These are phyloP conservation scores for Syncephalastrum contaminatum DNA, from an alignment of 371 early-diverging fungal genomes.

Conservation along the genomic window DNA sequence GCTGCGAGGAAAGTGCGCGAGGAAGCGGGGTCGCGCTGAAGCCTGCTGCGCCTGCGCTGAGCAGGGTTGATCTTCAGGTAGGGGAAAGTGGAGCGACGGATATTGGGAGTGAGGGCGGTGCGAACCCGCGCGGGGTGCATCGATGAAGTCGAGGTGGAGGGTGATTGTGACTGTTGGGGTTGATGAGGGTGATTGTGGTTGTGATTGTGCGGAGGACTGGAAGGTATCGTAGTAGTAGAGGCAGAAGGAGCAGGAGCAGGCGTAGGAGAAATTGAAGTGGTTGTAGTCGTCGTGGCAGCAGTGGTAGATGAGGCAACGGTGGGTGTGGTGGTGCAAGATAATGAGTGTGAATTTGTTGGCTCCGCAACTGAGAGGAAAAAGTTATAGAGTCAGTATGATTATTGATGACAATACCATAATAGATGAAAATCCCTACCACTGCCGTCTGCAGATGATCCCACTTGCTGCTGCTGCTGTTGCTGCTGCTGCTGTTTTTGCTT, in stretches of 20 bases:
- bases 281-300: background rate
- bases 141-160: slow-evolving; percentile 2
- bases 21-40: slow-evolving; percentile 15
- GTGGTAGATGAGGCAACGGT: slow-evolving; percentile 3
- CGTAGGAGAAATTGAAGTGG: no score
- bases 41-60: slow-evolving; percentile 34
- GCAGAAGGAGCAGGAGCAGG: background rate
- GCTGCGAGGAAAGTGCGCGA: background rate
- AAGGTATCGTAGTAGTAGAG: background rate
- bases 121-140: no score
- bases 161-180: background rate
- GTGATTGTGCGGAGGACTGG: slow-evolving; percentile 2
- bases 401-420: no score
- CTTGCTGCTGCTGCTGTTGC: no score
- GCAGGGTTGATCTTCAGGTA: slow-evolving; percentile 33
- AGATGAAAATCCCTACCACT: no score
- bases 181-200: background rate
- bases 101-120: slow-evolving; percentile 1
- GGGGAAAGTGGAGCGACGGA: slow-evolving; percentile 39
- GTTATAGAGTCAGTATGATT: no score
- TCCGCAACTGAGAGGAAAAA: no score
- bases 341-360: no score
- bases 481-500: slow-evolving; percentile 7
- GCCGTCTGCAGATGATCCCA: no score
- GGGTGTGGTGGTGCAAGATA: no score